Percentiles rank a stretch among this genome's conserved stretches.
Conservation (phyloP, 2,329 filamentous ascomycete genomes). For the Aspergillus fumigatus region DNA sequence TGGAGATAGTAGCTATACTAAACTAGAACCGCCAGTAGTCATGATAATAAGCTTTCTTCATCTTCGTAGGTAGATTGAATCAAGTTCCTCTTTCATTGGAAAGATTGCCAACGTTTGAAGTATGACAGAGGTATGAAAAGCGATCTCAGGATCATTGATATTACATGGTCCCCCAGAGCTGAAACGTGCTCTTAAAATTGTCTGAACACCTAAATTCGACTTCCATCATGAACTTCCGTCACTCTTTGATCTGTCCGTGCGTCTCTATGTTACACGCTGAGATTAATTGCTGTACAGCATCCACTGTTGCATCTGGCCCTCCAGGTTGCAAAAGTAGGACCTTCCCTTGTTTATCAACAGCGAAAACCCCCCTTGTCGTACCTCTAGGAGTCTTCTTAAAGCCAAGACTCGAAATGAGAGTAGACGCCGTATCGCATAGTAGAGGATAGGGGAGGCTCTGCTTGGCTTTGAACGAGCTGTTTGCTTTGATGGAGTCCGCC, state of each 20-base stretch:
- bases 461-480: slow-evolving; percentile 88
- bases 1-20: no score
- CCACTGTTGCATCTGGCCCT: slow-evolving; percentile 71
- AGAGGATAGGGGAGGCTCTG: slow-evolving; percentile 85
- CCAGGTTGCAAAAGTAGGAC: slow-evolving; percentile 71
- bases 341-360: slow-evolving; percentile 76
- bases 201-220: not conserved
- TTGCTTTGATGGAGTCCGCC: slow-evolving; percentile 81
- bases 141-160: not conserved
- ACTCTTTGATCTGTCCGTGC: not conserved
- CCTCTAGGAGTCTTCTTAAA: slow-evolving; percentile 78
- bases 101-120: not conserved
- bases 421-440: slow-evolving; percentile 72
- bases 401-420: slow-evolving; percentile 80
- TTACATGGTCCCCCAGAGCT: not conserved
- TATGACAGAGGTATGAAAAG: not conserved
- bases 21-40: no score
- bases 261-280: slow-evolving; percentile 35
- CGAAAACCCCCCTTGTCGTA: slow-evolving; percentile 82
- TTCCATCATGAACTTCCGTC: not conserved
- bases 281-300: slow-evolving; percentile 69
- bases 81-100: not conserved
- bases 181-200: not conserved
- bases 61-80: not conserved
- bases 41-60: not conserved